Evolutionary conservation across 2,329 filamentous ascomycete genomes (phyloP).

Genomic region (Fusarium continuum): DNA sequence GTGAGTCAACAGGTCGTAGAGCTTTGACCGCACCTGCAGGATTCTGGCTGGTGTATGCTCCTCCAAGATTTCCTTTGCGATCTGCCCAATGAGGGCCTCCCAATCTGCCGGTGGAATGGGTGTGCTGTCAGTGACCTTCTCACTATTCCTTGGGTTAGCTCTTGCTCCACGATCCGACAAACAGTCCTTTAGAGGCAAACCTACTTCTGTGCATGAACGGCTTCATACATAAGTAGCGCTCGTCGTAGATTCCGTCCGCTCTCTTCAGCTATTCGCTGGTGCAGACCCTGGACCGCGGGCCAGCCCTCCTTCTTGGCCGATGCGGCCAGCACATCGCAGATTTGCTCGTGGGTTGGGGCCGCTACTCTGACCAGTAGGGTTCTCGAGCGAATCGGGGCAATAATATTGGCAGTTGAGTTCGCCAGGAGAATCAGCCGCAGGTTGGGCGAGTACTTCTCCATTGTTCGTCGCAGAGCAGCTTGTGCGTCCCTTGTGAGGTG

Average conservation of each 20-base stretch:
- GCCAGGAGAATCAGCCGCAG: constrained; percentile 89
- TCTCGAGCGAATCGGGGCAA: constrained; percentile 94
- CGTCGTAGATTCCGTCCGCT: constrained; percentile 90
- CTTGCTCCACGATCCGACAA: neutral
- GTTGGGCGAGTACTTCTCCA: constrained; percentile 99
- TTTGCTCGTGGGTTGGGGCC: constrained; percentile 86
- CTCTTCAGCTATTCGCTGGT: constrained; percentile 86
- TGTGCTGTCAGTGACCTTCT: constrained; percentile 87
- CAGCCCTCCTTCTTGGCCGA: constrained; percentile 84
- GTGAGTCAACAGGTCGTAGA: constrained; percentile 97
- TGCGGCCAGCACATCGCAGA: constrained; percentile 77
- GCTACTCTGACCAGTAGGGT: constrained; percentile 92
- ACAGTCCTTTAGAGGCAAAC: constrained; percentile 44
- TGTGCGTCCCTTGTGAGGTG: constrained; percentile 94
- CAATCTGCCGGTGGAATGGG: constrained; percentile 95
- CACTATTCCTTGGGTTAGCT: constrained; percentile 64
- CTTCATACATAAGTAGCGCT: constrained; percentile 95
- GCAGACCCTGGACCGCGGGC: constrained; percentile 77
- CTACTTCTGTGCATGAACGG: constrained; percentile 96
- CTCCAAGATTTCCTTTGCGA: constrained; percentile 91
- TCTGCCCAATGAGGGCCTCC: constrained; percentile 89
- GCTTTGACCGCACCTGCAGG: constrained; percentile 85
- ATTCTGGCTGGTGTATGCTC: constrained; percentile 93
- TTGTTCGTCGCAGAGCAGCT: constrained; percentile 90
- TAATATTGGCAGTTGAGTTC: constrained; percentile 97